Base-by-base conservation (phyloP, 306 rosid genomes). In the Begonia peltatifolia region DNA sequence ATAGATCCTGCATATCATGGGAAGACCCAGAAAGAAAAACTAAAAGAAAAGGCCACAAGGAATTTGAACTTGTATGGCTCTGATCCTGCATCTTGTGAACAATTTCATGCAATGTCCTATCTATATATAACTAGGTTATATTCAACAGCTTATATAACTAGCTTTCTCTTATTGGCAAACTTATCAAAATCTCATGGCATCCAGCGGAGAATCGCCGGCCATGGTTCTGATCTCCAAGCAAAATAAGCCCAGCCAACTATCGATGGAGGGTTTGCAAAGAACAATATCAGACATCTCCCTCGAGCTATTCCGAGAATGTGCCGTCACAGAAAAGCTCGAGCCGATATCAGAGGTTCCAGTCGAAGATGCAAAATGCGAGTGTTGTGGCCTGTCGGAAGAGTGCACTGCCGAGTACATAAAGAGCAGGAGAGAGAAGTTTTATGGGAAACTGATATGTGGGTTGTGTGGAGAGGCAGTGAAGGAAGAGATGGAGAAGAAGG, bases 341-440 rank as follows among this genome's bases (percentile, higher is more conserved):
- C 14, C 61, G 0, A 62, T 68, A 17, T 57, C 62, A 0, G 80
- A 71, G 50, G 75, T 20, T 20, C 3, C 23, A 2, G 23, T 63
- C 3, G 77, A 74, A 16, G 66, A 56, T 11, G 84, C 71, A 5
- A 57, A 58, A n/a, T 79, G 93, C 41, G 87, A 83, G 76, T 83
- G 93, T 43, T 83, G 93, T 5, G 87, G 70, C 52, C 56, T 76
- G 79, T 67, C 62, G 0, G 93, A 83, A 50, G 84, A 83, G 61
- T 79, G 77, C 79, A 76, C 72, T 0, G 20, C 11, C 0, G 84
- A 74, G 55, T 83, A 83, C 81, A 64, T 71, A 5, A 12, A 41
- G 14, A 15, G 61, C 4, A 70, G 74, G 13, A 65, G 76, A 0
- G 41, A 53, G 51, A 70, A 59, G 75, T 79, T 60, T 62, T 68